Percentiles rank a stretch among this genome's conserved stretches.
Conservation (phyloP, 495 filamentous ascomycete genomes). For the Neurospora hispaniola region DNA sequence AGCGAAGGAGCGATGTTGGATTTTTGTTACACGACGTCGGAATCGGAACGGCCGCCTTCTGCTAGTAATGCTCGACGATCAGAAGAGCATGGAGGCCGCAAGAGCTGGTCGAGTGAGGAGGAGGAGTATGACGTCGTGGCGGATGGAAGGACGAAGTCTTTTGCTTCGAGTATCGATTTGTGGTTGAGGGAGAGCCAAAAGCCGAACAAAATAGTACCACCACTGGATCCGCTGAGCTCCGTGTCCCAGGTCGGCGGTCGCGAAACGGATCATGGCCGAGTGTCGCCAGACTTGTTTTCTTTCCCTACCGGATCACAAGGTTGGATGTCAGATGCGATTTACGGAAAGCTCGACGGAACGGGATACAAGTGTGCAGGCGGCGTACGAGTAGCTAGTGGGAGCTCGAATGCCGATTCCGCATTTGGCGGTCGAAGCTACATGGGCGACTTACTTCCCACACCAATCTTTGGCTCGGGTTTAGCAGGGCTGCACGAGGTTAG, state of each 20-base stretch:
- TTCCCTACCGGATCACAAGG: slow-evolving; percentile 27
- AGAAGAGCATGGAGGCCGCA: not conserved
- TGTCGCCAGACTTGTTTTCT: slow-evolving; percentile 37
- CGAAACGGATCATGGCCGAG: slow-evolving; percentile 10
- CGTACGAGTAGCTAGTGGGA: not conserved
- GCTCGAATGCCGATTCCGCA: slow-evolving; percentile 19
- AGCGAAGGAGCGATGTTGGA: slow-evolving; percentile 2
- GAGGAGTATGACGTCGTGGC: slow-evolving; percentile 11
- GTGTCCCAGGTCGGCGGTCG: slow-evolving; percentile 13
- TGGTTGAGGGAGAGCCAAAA: slow-evolving; percentile 37
- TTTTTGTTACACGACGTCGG: slow-evolving; percentile 3
- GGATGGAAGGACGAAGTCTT: slow-evolving; percentile 14
- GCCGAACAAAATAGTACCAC: slow-evolving; percentile 11
- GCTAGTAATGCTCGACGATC: slow-evolving; percentile 20
- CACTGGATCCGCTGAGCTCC: slow-evolving; percentile 14
- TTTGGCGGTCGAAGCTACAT: slow-evolving; percentile 27
- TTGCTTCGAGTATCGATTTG: slow-evolving; percentile 25
- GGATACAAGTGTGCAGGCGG: slow-evolving; percentile 24
- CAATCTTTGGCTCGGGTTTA: slow-evolving; percentile 19
- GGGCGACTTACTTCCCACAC: slow-evolving; percentile 21
- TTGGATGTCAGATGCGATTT: slow-evolving; percentile 35
- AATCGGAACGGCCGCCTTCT: slow-evolving; percentile 21
- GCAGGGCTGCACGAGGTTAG: slow-evolving; percentile 6
- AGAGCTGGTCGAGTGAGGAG: slow-evolving; percentile 25
- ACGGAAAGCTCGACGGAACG: slow-evolving; percentile 25